These are phyloP conservation scores for Penstemon barbatus DNA, from an alignment of 257 asterid species.

Conservation along the genomic window DNA sequence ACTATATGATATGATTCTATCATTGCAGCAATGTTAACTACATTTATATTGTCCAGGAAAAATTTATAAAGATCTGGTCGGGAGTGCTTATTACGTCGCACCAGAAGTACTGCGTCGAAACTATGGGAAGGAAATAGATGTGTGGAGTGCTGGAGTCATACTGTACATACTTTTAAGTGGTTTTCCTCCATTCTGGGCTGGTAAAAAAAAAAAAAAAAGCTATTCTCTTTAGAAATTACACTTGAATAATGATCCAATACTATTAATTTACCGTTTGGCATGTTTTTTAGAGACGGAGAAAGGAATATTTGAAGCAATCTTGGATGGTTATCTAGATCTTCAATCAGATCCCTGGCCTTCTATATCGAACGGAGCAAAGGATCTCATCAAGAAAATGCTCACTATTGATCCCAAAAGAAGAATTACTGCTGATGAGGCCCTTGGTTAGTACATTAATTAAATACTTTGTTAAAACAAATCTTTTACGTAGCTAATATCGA, in stretches of 20 bases:
- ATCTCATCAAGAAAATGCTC: constrained; percentile 59
- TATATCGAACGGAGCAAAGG: constrained; percentile 61
- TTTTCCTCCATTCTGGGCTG: constrained; percentile 76
- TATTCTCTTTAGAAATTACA: too few species aligned
- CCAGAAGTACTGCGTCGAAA: constrained; percentile 58
- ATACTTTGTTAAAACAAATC: too few species aligned
- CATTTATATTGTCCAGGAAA: constrained; percentile 38
- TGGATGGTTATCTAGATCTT: constrained; percentile 47
- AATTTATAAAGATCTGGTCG: constrained; percentile 53
- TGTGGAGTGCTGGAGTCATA: constrained; percentile 81
- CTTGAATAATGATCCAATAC: not conserved
- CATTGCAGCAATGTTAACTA: not conserved
- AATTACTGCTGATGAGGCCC: constrained; percentile 65
- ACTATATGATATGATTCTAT: not conserved
- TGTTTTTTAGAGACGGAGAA: constrained; percentile 52
- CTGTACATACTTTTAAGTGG: constrained; percentile 67
- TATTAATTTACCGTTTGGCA: too few species aligned
- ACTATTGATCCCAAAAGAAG: constrained; percentile 47
- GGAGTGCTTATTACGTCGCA: constrained; percentile 73
- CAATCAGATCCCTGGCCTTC: constrained; percentile 61
- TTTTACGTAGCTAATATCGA: not conserved
- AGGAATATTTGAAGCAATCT: constrained; percentile 54
- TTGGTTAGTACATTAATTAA: constrained; percentile 35
- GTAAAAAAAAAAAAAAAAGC: constrained; percentile 31
- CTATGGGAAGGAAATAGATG: constrained; percentile 67